Conservation (phyloP, 2,329 filamentous ascomycete species). For the Pseudogymnoascus destructans region DNA sequence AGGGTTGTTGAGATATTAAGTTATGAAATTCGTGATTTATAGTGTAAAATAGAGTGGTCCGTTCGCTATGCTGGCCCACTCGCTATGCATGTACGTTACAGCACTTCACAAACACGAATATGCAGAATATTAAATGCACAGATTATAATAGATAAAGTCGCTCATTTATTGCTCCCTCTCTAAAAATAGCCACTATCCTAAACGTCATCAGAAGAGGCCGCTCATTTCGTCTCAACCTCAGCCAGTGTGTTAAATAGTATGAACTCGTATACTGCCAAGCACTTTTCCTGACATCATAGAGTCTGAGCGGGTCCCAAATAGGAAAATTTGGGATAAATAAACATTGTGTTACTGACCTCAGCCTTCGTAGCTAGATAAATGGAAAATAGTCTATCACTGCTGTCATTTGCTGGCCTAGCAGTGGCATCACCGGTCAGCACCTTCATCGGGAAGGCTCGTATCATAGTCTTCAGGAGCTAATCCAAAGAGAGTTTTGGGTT, state of each 20-base stretch:
- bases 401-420: neutral
- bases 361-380: neutral
- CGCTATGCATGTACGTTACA: too few relatives aligned
- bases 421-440: neutral
- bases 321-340: too few relatives aligned
- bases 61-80: too few relatives aligned
- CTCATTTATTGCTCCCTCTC: neutral
- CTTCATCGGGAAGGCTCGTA: neutral
- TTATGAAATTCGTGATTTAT: too few relatives aligned
- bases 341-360: too few relatives aligned
- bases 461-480: neutral
- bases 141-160: neutral
- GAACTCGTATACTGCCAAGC: too few relatives aligned
- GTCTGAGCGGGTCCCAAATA: too few relatives aligned
- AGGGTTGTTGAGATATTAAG: too few relatives aligned
- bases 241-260: too few relatives aligned
- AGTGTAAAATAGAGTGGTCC: too few relatives aligned
- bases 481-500: neutral
- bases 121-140: neutral
- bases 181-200: neutral
- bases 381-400: neutral
- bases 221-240: neutral
- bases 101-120: neutral
- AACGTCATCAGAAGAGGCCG: neutral
- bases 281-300: too few relatives aligned